These are phyloP conservation scores for Acanthochlamys bracteata DNA, from an alignment of 106 monocot species.

Conservation along the genomic window DNA sequence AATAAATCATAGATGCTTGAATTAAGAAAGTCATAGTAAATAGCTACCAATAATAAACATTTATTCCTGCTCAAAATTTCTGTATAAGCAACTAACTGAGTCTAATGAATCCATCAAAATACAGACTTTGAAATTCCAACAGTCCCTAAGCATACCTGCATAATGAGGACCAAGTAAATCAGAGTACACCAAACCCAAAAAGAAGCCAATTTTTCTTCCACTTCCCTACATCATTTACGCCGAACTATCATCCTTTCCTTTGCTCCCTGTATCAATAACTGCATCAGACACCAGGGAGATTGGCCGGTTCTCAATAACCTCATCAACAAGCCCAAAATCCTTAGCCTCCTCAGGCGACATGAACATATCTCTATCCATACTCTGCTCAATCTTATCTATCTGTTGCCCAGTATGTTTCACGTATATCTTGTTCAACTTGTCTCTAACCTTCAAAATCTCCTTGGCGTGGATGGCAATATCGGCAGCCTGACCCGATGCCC, in stretches of 20 bases:
- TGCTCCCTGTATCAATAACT: background rate
- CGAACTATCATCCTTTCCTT: slow-evolving; percentile 14
- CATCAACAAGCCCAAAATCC: slow-evolving; percentile 60
- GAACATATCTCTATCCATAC: slow-evolving; percentile 51
- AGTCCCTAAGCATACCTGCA: background rate
- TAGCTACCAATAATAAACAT: too few relatives aligned
- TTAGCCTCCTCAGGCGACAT: slow-evolving; percentile 73
- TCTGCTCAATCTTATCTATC: slow-evolving; percentile 45
- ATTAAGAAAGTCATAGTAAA: too few relatives aligned
- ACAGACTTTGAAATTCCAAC: too few relatives aligned
- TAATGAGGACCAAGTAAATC: background rate
- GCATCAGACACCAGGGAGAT: slow-evolving; percentile 36
- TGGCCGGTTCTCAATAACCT: slow-evolving; percentile 55
- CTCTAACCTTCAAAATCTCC: slow-evolving; percentile 77
- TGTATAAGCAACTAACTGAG: too few relatives aligned
- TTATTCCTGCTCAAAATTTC: too few relatives aligned
- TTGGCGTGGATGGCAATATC: slow-evolving; percentile 64
- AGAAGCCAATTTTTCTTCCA: background rate
- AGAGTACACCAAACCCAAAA: background rate
- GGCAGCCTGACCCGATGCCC: slow-evolving; percentile 35
- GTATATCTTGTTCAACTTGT: slow-evolving; percentile 53
- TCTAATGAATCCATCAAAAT: too few relatives aligned
- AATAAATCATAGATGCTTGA: too few relatives aligned
- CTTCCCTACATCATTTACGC: background rate
- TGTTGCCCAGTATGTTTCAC: slow-evolving; percentile 36